Evolutionary conservation across 371 early-diverging fungal genomes (phyloP), one percentile per base, ranked within the genome.

Genomic region (Lichtheimia hyalospora): DNA sequence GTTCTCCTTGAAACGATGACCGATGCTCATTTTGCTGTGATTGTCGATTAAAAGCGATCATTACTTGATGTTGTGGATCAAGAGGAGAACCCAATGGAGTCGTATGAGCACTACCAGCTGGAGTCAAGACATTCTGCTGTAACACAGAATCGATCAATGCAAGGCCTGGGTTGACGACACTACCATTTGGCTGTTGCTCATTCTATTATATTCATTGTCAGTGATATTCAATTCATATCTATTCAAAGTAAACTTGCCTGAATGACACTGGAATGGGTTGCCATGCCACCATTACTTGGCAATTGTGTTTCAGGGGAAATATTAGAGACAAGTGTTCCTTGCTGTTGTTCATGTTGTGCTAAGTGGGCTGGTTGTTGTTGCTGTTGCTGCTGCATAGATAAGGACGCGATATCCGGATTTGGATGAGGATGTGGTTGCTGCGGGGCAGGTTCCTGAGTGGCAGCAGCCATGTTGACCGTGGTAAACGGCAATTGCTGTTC

Each of bases 51-150:
- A 46, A 21, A 5, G 21, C 21, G 2, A 46, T 6, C 18, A 21
- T 46, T 7, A n/a, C 46, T n/a, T n/a, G 18, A 46, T 46, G 46
- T 5, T 46, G 46, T 46, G 34, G 34, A 34, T 46, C 46, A 46
- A 46, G 46, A 46, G 46, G 46, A 7, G 46, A 46, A 6, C 18
- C 18, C 46, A 46, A 46, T 46, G 46, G 46, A 8, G 46, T 46
- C 21, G 46, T 46, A n/a, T 46, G 46, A n/a, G 21, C 46, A 46
- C 46, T 46, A 10, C 46, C 46, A 21, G 46, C 21, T 46, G 46
- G 46, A 18, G 46, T 46, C 46, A 46, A 18, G n/a, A 46, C 10
- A 16, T 46, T n/a, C 46, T 46, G 46, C 46, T 46, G 46, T 46
- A 46, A 21, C 18, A 46, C 21, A 18, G 46, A 18, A 18, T n/a